Evolutionary conservation across 2,329 filamentous ascomycete genomes (phyloP), one percentile per base, ranked within the genome.

Genomic region (Gaeumannomyces sp.): DNA sequence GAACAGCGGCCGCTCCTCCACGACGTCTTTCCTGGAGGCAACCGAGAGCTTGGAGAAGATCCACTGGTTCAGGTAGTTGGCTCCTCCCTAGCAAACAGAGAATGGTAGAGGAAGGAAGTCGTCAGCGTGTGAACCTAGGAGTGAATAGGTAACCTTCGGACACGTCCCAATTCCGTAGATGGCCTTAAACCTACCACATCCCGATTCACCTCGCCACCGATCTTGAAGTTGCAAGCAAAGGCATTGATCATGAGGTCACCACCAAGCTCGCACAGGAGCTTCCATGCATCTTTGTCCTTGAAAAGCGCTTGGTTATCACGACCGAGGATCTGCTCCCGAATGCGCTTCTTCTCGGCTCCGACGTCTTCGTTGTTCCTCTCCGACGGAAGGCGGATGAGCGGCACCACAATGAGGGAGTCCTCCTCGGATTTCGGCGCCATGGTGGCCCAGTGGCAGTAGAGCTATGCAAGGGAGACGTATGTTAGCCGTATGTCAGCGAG

Each of bases 231-330:
- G 31, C 78, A 68, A 0, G 77, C 71, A 62, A 81, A 79, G 8
- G 76, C 75, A 65, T 81, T 80, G 68, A 82, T 80, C 68, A 79
- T 81, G 10, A 79, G 70, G n/a, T 82, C 80, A 0, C 78, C 80
- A 0, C 79, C 79, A 0, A 82, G 66, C 0, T 74, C 71, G 0
- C 76, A 72, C 33, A 82, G 74, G 1, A 81, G 70, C 6, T 72
- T 70, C 68, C 79, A 75, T 0, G 76, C 75, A 8, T 31, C 8
- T 8, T 31, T 8, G 31, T 31, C 8, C 31, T 31, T 8, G 31
- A 31, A 4, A 8, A 31, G 4, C 4, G 31, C 8, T 31, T 31
- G 4, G 31, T 31, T 31, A 4, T 31, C 31, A 8, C 31, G 8
- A 31, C 31, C 31, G 22, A 81, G 70, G 38, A 81, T 79, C 3